These are phyloP conservation scores for Olyra latifolia DNA, from an alignment of 176 grass and related monocot genomes.

Conservation along the genomic window DNA sequence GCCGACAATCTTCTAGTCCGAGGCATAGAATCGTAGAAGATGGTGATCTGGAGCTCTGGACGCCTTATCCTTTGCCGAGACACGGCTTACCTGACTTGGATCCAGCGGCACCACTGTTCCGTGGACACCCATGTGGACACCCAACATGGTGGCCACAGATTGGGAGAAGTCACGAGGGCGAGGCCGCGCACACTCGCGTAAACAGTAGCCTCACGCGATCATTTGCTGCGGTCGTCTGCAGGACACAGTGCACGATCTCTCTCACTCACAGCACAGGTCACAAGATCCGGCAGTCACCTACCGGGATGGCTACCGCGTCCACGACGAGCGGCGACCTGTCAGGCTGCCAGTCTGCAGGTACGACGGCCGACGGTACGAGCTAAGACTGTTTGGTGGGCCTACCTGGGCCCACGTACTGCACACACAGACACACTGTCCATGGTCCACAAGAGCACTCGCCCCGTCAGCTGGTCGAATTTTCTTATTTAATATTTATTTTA, in stretches of 20 bases:
- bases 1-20: not conserved
- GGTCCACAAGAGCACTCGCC: not conserved
- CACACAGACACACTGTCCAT: not conserved
- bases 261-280: not conserved
- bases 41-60: not conserved
- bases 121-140: not conserved
- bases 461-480: too few species aligned
- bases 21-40: not conserved
- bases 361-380: not conserved
- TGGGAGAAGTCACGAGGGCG: not conserved
- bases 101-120: not conserved
- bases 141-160: not conserved
- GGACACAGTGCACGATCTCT: not conserved
- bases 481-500: too few species aligned
- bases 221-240: not conserved
- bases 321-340: constrained; percentile 16
- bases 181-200: not conserved
- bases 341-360: constrained; percentile 2
- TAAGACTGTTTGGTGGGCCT: not conserved
- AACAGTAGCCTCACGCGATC: not conserved
- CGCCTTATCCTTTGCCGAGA: not conserved
- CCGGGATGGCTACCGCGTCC: not conserved
- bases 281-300: not conserved
- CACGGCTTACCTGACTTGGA: not conserved
- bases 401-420: not conserved